Base-by-base conservation (phyloP, 2,329 filamentous ascomycete species). In the Fusarium sarcochroum region DNA sequence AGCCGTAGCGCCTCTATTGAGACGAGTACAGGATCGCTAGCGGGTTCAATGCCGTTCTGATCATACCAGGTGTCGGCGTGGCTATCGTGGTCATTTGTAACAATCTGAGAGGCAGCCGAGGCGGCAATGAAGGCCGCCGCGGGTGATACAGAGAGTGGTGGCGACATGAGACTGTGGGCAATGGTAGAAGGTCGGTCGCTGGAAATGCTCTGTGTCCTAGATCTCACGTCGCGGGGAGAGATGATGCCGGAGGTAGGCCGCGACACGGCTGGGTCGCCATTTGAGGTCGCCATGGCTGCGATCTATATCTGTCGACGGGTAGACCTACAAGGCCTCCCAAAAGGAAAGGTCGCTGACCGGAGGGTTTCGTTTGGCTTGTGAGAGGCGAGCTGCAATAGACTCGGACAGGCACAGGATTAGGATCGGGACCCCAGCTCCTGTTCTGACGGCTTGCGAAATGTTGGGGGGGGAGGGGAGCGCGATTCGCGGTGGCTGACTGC, bases 91-190 rank as follows among this genome's bases (percentile, higher is more conserved):
- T 97, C 91, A 76, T 94, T 93, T 60, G 93, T 95, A 72, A 98
- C 90, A 66, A 97, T 95, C 77, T 98, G 93, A 18, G 93, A 94
- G 51, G 95, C 96, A 60, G 95, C 93, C 45, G 93, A 91, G 32
- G 89, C 85, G 46, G 95, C 94, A 74, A 99, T 94, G 80, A 97
- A 99, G 18, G 90, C 92, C 30, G 96, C 91, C 69, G 91, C 85
- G 11, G 95, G 96, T 45, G 90, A 90, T 59, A 95, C 86, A 49
- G 84, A 83, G 34, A 87, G 78, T 18, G 93, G 91, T 52, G 92
- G 91, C 46, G 89, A 87, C 78, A 88, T 84, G 49, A 91, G 80
- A 73, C 86, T 86, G 75, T 84, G 82, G 77, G 80, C 82, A 74
- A 86, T 82, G 66, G 86, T 83, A 7, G 91, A 92, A 23, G 90